Percentiles rank a stretch among this genome's conserved stretches.
Evolutionary conservation across 345 rosid species (phyloP).

Genomic region (Psidium guajava): DNA sequence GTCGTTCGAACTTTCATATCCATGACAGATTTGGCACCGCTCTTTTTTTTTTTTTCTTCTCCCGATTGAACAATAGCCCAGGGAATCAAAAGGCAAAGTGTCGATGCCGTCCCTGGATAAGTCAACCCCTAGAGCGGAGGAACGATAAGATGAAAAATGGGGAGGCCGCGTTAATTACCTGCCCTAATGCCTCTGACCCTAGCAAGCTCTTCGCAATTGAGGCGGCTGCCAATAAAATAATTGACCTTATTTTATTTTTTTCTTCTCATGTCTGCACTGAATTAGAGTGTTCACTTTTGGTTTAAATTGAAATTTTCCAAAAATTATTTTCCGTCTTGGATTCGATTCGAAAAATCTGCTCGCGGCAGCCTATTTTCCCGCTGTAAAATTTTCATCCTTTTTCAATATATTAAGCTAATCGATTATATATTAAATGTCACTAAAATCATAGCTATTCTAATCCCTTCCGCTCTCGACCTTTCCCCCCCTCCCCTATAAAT

Average conservation of each 20-base stretch:
- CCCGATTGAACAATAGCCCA: rapidly evolving
- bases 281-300: background rate
- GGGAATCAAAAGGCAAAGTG: background rate
- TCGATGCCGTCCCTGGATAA: no score
- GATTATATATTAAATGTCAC: background rate
- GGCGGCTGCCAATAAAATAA: background rate
- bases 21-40: rapidly evolving
- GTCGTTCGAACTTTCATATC: no score
- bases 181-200: background rate
- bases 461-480: no score
- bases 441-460: background rate
- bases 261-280: background rate
- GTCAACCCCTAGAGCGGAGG: no score
- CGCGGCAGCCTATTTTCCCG: background rate
- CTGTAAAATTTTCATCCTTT: background rate
- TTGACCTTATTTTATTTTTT: no score
- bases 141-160: no score
- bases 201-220: background rate
- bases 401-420: background rate
- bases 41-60: no score
- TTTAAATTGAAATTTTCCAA: background rate
- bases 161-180: no score
- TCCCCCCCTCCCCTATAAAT: background rate
- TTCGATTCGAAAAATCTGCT: background rate
- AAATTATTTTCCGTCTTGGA: background rate